Conservation (phyloP, 2,329 filamentous ascomycete species). For the Aspergillus phoenicis region DNA sequence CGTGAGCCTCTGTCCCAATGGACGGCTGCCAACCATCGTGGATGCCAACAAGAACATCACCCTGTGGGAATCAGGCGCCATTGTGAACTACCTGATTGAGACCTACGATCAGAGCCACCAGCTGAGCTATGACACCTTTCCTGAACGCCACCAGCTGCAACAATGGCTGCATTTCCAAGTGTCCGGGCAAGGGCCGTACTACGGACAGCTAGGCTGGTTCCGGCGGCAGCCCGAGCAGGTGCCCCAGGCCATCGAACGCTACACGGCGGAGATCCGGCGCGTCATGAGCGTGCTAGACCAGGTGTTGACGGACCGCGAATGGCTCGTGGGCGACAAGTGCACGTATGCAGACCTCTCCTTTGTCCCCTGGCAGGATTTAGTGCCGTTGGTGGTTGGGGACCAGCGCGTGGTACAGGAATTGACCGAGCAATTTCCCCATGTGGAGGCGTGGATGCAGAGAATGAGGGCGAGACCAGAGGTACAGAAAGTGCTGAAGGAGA, state of each 20-base stretch:
- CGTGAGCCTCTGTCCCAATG: slow-evolving; percentile 28
- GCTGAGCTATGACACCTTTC: too few relatives aligned
- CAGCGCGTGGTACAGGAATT: not conserved
- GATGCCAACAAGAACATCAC: slow-evolving; percentile 39
- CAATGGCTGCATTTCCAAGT: slow-evolving; percentile 3
- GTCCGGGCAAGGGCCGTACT: slow-evolving; percentile 54
- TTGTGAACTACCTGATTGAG: slow-evolving; percentile 36
- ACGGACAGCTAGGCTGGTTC: slow-evolving; percentile 53
- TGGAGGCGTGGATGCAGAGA: not conserved
- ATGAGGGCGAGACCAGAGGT: not conserved
- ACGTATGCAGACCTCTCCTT: too few relatives aligned
- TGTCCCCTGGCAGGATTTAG: too few relatives aligned
- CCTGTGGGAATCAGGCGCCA: slow-evolving; percentile 40
- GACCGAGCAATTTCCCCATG: not conserved
- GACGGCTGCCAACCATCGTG: slow-evolving; percentile 33
- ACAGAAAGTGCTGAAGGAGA: not conserved
- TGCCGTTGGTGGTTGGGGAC: not conserved
- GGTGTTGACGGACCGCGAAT: too few relatives aligned
- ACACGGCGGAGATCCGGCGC: slow-evolving; percentile 43
- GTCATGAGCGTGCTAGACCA: too few relatives aligned
- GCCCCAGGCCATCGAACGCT: slow-evolving; percentile 48
- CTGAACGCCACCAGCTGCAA: too few relatives aligned
- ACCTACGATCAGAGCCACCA: too few relatives aligned
- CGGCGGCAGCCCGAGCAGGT: slow-evolving; percentile 46
- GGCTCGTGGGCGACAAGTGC: not conserved